Percentiles rank a stretch among this genome's conserved stretches.
phyloP scores from a whole-genome alignment of 768 basidiomycete genomes.

The Tulasnella sp. region DNA sequence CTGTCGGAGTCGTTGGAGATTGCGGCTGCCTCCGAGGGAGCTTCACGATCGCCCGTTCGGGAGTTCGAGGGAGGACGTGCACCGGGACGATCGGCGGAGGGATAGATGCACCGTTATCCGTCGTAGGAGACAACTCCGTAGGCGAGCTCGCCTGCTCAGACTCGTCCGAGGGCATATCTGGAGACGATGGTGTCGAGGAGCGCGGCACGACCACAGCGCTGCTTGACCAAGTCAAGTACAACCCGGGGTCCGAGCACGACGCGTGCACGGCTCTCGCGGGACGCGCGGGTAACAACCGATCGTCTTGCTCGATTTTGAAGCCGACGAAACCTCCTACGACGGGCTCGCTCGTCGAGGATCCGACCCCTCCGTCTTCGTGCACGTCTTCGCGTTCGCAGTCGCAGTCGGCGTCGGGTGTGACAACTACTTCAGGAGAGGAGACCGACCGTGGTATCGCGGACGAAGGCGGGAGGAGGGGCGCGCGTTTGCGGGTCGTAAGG shows the following conservation, averaged over 20 bases:
- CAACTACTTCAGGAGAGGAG: neutral
- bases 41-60: neutral
- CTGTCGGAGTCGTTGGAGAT: neutral
- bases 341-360: too few relatives aligned
- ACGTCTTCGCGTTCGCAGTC: neutral
- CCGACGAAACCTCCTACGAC: neutral
- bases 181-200: neutral
- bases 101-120: neutral
- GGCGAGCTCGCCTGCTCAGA: neutral
- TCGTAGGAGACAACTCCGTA: neutral
- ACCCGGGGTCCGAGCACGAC: neutral
- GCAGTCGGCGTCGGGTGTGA: neutral
- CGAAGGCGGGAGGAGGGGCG: neutral
- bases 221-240: neutral
- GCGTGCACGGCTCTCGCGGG: neutral
- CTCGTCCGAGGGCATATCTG: neutral
- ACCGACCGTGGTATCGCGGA: neutral
- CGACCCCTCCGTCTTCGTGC: too few relatives aligned
- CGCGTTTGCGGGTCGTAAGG: neutral
- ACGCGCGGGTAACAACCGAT: neutral
- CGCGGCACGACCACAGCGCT: neutral
- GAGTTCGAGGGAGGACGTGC: neutral
- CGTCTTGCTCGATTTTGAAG: neutral
- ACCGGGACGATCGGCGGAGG: neutral
- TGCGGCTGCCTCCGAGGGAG: neutral